Evolutionary conservation across 306 rosid species (phyloP), one percentile per base, ranked within the genome.

Genomic region (Vigna radiata): DNA sequence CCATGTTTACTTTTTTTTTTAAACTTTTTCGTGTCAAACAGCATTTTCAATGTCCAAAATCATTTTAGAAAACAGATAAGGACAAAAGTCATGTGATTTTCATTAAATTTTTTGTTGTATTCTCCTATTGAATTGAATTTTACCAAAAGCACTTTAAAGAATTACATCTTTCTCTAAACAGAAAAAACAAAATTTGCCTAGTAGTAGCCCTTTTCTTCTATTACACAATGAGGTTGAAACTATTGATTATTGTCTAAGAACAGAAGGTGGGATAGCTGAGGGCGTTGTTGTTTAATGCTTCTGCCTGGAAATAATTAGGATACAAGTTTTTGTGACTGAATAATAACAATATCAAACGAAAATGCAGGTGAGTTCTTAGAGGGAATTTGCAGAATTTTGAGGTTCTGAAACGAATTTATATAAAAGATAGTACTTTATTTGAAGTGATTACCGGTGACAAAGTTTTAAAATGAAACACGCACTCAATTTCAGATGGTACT

Each of bases 221-320:
- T 4, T 0, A 43, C 43, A 52, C 10, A 46, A 41, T 64, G 64
- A 29, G 17, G 23, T 18, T 46, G 14, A 52, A 69, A 8, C 16
- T 70, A 15, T 55, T 70, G 41, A 47, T 79, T 60, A 17, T 23
- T 66, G 7, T 64, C 21, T 61, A 39, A 52, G 79, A 77, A 59
- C 73, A 81, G 82, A 55, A 47, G 76, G 52, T 33, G 55, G 25
- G 68, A 17, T 48, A 16, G 63, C 55, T 64, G 77, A 31, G 27
- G 29, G 59, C 37, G 9, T 69, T 15, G 1, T 36, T 70, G 33
- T 62, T 11, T 2, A 47, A 54, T 63, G 66, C 7, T 71, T 39
- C 53, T 63, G 52, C 16, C 47, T 16, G 47, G 54, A 36, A 62
- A 63, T 44, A 48, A 21, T 49, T 49, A 41, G 23, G 72, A 55